These are phyloP conservation scores for Cladobotryum protrusum DNA, from an alignment of 2,329 filamentous ascomycete genomes.

Conservation along the genomic window DNA sequence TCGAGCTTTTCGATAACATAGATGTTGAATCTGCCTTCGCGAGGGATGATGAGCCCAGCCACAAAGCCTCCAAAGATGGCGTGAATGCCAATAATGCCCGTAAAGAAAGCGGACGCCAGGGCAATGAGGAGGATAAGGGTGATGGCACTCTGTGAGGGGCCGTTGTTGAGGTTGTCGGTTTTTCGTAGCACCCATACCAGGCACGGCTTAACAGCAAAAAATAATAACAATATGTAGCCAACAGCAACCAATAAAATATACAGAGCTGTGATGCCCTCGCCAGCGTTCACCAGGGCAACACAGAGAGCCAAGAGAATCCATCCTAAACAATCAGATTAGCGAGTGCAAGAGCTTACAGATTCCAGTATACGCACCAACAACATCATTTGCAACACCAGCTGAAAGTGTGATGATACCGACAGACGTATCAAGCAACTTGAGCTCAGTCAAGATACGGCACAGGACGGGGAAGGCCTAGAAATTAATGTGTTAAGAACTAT, in stretches of 20 bases:
- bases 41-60: constrained; percentile 81
- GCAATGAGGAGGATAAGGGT: constrained; percentile 75
- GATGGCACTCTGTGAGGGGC: constrained; percentile 79
- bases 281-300: constrained; percentile 86
- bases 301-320: constrained; percentile 93
- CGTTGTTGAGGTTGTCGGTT: constrained; percentile 75
- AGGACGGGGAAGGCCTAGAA: constrained; percentile 72
- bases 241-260: constrained; percentile 73
- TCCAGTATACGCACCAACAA: constrained; percentile 25
- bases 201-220: constrained; percentile 63
- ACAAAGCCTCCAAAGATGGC: constrained; percentile 93
- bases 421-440: constrained; percentile 75
- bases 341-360: background rate
- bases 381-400: constrained; percentile 89
- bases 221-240: constrained; percentile 70
- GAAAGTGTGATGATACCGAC: constrained; percentile 86
- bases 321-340: constrained; percentile 16
- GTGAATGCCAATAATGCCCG: constrained; percentile 83
- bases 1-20: constrained; percentile 92
- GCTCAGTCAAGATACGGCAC: constrained; percentile 85
- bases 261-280: constrained; percentile 72
- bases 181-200: constrained; percentile 70
- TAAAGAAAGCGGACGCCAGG: constrained; percentile 78
- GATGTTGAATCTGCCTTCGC: constrained; percentile 84
- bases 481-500: background rate